Evolutionary conservation across 768 basidiomycete species (phyloP).

Genomic region (Amanita brunnescens): DNA sequence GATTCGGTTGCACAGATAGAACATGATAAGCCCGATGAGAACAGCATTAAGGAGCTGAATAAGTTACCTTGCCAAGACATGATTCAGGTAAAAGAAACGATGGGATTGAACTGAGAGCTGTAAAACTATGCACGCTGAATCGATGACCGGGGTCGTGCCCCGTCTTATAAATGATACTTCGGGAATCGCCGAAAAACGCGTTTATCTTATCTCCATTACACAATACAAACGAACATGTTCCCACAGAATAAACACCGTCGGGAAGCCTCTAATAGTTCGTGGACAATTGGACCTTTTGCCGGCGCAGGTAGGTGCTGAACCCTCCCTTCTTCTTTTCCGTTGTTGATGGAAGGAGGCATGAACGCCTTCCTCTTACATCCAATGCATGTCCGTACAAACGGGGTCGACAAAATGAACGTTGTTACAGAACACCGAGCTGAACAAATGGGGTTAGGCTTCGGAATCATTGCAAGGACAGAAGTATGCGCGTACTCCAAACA

Average conservation of each 20-base stretch:
- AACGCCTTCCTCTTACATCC: constrained; percentile 78
- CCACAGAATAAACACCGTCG: constrained; percentile 65
- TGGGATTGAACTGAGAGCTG: neutral
- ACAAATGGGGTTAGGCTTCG: constrained; percentile 11
- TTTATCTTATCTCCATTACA: constrained; percentile 2
- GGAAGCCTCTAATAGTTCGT: constrained; percentile 56
- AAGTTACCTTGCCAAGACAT: constrained; percentile 6
- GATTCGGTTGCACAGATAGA: neutral
- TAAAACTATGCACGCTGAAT: neutral
- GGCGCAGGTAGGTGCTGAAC: constrained; percentile 28
- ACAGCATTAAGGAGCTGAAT: neutral
- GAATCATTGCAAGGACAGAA: neutral
- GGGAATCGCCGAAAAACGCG: neutral
- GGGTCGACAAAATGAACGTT: constrained; percentile 71
- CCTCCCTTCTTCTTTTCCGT: constrained; percentile 23
- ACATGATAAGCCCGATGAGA: neutral
- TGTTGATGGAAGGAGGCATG: constrained; percentile 40
- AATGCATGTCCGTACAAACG: constrained; percentile 70
- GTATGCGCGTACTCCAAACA: constrained; percentile 54
- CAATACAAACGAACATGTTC: constrained; percentile 43
- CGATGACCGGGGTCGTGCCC: neutral
- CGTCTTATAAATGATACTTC: neutral
- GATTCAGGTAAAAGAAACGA: neutral
- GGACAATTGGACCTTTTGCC: constrained; percentile 54
- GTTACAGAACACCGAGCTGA: constrained; percentile 75